A percentile compares a stretch with the other conserved stretches of the same genome.
These are phyloP conservation scores for Metarhizium sp. DNA, from an alignment of 2,329 filamentous ascomycete species.

Conservation along the genomic window DNA sequence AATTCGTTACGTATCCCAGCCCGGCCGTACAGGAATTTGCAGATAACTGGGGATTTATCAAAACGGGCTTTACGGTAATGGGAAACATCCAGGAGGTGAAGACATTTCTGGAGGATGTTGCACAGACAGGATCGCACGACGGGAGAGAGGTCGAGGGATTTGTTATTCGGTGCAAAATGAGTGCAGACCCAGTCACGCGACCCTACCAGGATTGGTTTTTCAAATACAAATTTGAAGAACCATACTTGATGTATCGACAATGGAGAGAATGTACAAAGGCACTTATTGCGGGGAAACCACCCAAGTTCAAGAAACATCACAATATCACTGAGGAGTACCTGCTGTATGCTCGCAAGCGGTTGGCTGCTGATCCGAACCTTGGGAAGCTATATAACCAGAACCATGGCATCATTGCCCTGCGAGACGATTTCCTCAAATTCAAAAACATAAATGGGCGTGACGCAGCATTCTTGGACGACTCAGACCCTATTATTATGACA, in stretches of 20 bases:
- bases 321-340: slow-evolving; percentile 90
- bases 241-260: slow-evolving; percentile 96
- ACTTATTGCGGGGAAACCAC: slow-evolving; percentile 64
- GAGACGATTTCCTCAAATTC: slow-evolving; percentile 76
- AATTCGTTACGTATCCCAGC: slow-evolving; percentile 81
- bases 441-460: slow-evolving; percentile 83
- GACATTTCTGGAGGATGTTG: slow-evolving; percentile 71
- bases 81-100: slow-evolving; percentile 67
- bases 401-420: slow-evolving; percentile 87
- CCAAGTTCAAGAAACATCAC: slow-evolving; percentile 76
- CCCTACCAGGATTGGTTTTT: slow-evolving; percentile 95
- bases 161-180: slow-evolving; percentile 79
- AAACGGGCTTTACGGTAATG: slow-evolving; percentile 71
- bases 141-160: slow-evolving; percentile 95
- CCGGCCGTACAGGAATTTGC: slow-evolving; percentile 82
- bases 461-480: slow-evolving; percentile 66
- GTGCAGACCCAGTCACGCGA: slow-evolving; percentile 34
- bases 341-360: slow-evolving; percentile 63
- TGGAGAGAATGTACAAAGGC: slow-evolving; percentile 97
- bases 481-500: slow-evolving; percentile 32
- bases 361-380: slow-evolving; percentile 59
- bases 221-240: slow-evolving; percentile 99
- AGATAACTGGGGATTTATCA: slow-evolving; percentile 85
- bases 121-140: slow-evolving; percentile 80
- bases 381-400: slow-evolving; percentile 70